phyloP scores from a whole-genome alignment of 306 rosid species.

The Fagus sylvatica region DNA sequence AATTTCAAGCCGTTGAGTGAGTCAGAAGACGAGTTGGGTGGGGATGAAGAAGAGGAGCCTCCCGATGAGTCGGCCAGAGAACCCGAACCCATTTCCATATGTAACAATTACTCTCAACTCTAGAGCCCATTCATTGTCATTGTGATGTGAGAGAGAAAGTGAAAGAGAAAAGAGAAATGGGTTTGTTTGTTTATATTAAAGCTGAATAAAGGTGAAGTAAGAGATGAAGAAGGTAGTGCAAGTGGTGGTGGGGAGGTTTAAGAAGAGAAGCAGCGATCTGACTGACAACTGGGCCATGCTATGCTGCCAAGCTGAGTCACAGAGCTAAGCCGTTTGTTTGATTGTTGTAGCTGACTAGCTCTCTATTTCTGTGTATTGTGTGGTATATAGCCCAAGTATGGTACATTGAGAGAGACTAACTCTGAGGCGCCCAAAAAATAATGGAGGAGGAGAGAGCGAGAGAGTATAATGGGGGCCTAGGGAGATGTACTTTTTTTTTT shows the following conservation, averaged over 20 bases:
- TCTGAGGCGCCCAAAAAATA: too few species aligned
- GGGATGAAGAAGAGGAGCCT: conserved; percentile 47
- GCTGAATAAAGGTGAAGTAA: conserved; percentile 9
- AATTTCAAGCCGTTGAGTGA: conserved; percentile 72
- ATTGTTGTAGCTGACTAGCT: background rate
- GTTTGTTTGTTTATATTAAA: background rate
- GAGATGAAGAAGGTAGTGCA: conserved; percentile 19
- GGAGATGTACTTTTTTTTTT: background rate
- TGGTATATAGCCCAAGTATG: background rate
- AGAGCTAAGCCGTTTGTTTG: background rate
- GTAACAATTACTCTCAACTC: conserved; percentile 9
- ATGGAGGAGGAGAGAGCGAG: background rate
- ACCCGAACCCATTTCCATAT: conserved; percentile 53
- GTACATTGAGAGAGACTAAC: conserved; percentile 11
- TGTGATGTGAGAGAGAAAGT: conserved; percentile 15
- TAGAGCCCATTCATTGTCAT: conserved; percentile 38
- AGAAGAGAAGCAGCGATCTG: conserved; percentile 53
- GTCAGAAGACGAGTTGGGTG: conserved; percentile 56
- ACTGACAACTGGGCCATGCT: conserved; percentile 62
- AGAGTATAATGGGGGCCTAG: background rate
- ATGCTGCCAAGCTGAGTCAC: conserved; percentile 29
- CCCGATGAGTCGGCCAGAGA: conserved; percentile 53
- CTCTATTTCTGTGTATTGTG: too few species aligned
- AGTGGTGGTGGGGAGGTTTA: conserved; percentile 17
- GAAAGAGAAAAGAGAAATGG: background rate